phyloP scores from a whole-genome alignment of 257 asterid genomes.

The Petunia secreta region DNA sequence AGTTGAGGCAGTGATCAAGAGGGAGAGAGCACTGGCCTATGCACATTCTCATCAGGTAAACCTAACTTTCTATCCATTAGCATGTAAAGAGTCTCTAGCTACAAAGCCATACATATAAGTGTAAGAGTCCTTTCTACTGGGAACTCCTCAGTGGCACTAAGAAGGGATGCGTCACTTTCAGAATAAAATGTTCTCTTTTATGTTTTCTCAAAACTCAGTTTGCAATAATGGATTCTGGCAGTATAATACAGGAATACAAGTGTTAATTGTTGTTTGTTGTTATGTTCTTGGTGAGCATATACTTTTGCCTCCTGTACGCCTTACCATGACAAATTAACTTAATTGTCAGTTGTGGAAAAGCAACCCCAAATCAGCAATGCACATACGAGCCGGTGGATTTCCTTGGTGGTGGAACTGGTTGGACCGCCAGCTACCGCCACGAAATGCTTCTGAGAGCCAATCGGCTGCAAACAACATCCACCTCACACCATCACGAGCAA shows the following conservation, averaged over 20 bases:
- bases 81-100: no score
- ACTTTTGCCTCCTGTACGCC: background rate
- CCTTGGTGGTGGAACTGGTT: conserved; percentile 99
- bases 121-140: no score
- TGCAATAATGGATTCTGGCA: no score
- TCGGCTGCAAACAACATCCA: conserved; percentile 38
- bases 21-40: conserved; percentile 97
- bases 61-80: no score
- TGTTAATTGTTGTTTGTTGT: background rate
- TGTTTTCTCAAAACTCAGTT: no score
- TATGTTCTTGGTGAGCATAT: background rate
- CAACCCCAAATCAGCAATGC: conserved; percentile 47
- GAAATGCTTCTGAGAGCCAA: conserved; percentile 45
- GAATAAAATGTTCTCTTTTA: no score
- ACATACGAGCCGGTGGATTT: conserved; percentile 57
- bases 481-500: conserved; percentile 61
- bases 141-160: no score
- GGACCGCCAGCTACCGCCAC: conserved; percentile 66
- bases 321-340: background rate
- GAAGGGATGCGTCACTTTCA: no score
- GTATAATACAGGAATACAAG: no score
- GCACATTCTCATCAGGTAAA: conserved; percentile 87
- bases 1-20: conserved; percentile 85
- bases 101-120: no score
- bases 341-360: conserved; percentile 69